Conservation (phyloP, 176 grass and related monocot genomes). For the Musa acuminata region DNA sequence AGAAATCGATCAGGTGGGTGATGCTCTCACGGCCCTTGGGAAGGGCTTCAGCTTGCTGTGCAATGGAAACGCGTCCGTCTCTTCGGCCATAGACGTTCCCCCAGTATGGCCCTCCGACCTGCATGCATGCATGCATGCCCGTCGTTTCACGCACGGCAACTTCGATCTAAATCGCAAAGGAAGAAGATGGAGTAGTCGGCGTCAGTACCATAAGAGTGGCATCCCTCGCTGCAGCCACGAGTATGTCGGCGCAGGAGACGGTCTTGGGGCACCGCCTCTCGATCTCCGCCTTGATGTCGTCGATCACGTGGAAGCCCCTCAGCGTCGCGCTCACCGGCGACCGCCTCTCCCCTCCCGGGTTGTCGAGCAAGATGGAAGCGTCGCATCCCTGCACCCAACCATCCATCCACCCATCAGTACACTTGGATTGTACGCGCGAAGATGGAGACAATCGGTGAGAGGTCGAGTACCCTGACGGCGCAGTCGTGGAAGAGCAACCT, state of each 20-base stretch:
- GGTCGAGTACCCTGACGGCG: constrained; percentile 32
- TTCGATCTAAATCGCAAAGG: background rate
- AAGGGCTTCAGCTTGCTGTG: constrained; percentile 37
- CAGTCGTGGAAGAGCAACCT: constrained; percentile 60
- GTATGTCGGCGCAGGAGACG: constrained; percentile 84
- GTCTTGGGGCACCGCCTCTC: constrained; percentile 46
- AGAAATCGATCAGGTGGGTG: constrained; percentile 53
- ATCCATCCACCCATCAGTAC: background rate
- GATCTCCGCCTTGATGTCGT: constrained; percentile 57
- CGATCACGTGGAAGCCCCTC: constrained; percentile 56
- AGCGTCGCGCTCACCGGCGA: constrained; percentile 50
- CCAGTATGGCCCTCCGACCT: constrained; percentile 33
- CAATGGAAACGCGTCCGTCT: constrained; percentile 37
- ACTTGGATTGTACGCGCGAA: too few relatives aligned
- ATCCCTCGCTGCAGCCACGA: constrained; percentile 50
- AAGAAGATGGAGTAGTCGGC: background rate
- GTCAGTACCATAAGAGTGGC: constrained; percentile 22
- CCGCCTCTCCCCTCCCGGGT: constrained; percentile 46
- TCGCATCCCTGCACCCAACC: constrained; percentile 46
- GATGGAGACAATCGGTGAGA: background rate
- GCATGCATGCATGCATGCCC: background rate
- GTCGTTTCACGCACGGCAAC: background rate
- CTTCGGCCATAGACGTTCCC: constrained; percentile 48
- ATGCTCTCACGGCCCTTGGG: constrained; percentile 54
- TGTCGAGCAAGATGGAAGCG: constrained; percentile 58